Evolutionary conservation across 2,329 filamentous ascomycete genomes (phyloP), one percentile per base, ranked within the genome.

Genomic region (Xylariaceae sp.): DNA sequence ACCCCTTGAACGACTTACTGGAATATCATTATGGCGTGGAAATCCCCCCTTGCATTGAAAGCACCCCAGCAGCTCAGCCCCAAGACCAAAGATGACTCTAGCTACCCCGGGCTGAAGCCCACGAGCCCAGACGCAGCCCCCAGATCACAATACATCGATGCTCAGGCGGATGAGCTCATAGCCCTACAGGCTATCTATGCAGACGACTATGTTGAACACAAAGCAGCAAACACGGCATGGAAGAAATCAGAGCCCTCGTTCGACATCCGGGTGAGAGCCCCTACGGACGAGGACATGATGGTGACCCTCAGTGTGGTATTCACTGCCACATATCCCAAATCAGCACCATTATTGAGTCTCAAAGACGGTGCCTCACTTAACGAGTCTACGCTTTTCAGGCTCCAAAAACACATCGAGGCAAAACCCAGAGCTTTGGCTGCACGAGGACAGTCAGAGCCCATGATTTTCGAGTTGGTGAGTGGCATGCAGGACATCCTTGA

Each of bases 311-410:
- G 79, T 36, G 88, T 94, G 39, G 83, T 87, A 42, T 71, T 97
- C 51, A 93, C 89, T 8, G 86, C 89, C 6, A 95, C 90, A 1
- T 97, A 97, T 61, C 93, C 91, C 3, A 95, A 88, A 59, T 86
- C 89, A 2, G 69, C 81, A 2, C 90, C 90, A 1, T 68, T 88
- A 9, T 66, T 95, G 12, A 80, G 76, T 4, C 60, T 94, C 34
- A 83, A 86, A 49, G 73, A 81, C 41, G 68, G 81, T 32, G 71
- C 73, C 19, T 73, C 77, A 34, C 69, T 95, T 41, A 81, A 81
- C 33, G 83, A 85, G 53, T 81, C 78, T 39, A 87, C 85, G 1
- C 74, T 78, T 43, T 84, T 81, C 59, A 85, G 84, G 55, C 75
- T 95, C 13, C 76, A 81, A 47, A 80, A 76, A 41, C 78, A 76